Evolutionary conservation across 2,329 filamentous ascomycete genomes (phyloP).

Genomic region (Chrysoporthe deuterocubensis): DNA sequence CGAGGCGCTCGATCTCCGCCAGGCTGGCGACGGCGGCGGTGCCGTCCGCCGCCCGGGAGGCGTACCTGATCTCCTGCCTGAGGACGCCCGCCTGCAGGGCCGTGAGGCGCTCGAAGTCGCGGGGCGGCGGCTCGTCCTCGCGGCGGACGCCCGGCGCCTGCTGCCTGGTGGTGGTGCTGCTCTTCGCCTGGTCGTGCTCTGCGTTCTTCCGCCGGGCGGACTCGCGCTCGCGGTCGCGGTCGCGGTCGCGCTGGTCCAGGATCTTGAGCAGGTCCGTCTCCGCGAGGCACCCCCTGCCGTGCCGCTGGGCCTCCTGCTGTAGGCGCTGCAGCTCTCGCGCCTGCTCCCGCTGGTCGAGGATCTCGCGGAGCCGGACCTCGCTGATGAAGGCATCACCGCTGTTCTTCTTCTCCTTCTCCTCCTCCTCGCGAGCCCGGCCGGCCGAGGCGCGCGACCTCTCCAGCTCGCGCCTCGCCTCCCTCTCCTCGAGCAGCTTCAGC

Average conservation of each 20-base stretch:
- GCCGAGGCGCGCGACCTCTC: not conserved
- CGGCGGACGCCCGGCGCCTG: not conserved
- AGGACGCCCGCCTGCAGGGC: not conserved
- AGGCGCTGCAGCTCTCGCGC: not conserved
- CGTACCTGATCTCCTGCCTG: not conserved
- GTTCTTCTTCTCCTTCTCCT: not conserved
- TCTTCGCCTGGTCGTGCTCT: not conserved
- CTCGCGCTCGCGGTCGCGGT: constrained; percentile 12
- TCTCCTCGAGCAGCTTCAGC: constrained; percentile 14
- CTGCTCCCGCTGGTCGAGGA: constrained; percentile 11
- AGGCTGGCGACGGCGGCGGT: not conserved
- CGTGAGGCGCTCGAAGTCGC: constrained; percentile 5
- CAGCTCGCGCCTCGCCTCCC: constrained; percentile 2
- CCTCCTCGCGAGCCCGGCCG: not conserved
- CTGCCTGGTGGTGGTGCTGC: not conserved
- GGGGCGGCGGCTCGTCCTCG: not conserved
- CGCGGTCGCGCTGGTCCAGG: constrained; percentile 7
- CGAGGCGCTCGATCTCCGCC: not conserved
- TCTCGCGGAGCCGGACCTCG: not conserved
- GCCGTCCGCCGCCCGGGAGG: not conserved
- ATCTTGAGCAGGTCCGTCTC: constrained; percentile 2
- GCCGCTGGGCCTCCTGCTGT: not conserved
- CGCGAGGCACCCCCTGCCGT: not conserved
- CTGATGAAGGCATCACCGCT: not conserved
- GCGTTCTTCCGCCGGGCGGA: constrained; percentile 7